Percentiles rank a stretch among this genome's conserved stretches.
Evolutionary conservation across 495 filamentous ascomycete species (phyloP).

Genomic region (Terfezia boudieri): DNA sequence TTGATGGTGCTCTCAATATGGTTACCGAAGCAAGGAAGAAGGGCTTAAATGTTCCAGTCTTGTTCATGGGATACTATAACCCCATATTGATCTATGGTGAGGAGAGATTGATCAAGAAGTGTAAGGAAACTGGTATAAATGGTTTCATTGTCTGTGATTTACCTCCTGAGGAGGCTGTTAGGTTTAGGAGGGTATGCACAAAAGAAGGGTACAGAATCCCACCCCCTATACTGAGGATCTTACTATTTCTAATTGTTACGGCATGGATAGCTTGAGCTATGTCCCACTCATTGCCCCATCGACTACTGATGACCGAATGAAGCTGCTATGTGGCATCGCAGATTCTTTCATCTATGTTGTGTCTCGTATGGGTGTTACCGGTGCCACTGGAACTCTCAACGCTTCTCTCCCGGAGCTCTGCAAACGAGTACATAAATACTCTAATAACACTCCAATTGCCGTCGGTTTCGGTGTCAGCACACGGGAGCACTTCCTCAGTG

Average conservation of each 20-base stretch:
- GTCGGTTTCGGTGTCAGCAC: conserved; percentile 95
- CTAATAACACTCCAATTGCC: conserved; percentile 71
- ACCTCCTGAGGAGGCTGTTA: conserved; percentile 87
- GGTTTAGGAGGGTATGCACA: conserved; percentile 68
- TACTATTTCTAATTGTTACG: background rate
- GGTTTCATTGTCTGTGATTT: conserved; percentile 96
- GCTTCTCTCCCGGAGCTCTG: conserved; percentile 58
- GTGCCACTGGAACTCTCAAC: conserved; percentile 64
- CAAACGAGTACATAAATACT: conserved; percentile 68
- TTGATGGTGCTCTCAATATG: conserved; percentile 52
- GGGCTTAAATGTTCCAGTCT: conserved; percentile 57
- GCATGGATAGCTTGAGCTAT: conserved; percentile 48
- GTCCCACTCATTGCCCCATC: conserved; percentile 87
- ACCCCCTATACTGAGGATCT: background rate
- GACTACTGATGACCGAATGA: conserved; percentile 81
- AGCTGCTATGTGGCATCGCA: conserved; percentile 83
- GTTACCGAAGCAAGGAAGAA: conserved; percentile 50
- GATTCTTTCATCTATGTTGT: conserved; percentile 99
- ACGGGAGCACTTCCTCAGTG: conserved; percentile 71
- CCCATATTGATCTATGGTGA: conserved; percentile 83
- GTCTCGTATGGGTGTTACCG: conserved; percentile 91
- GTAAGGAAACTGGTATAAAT: conserved; percentile 68
- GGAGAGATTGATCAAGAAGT: conserved; percentile 65
- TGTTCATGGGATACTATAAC: conserved; percentile 99
- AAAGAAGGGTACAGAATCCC: conserved; percentile 37